These are phyloP conservation scores for Viridothelium virens DNA, from an alignment of 495 filamentous ascomycete genomes.

Conservation along the genomic window DNA sequence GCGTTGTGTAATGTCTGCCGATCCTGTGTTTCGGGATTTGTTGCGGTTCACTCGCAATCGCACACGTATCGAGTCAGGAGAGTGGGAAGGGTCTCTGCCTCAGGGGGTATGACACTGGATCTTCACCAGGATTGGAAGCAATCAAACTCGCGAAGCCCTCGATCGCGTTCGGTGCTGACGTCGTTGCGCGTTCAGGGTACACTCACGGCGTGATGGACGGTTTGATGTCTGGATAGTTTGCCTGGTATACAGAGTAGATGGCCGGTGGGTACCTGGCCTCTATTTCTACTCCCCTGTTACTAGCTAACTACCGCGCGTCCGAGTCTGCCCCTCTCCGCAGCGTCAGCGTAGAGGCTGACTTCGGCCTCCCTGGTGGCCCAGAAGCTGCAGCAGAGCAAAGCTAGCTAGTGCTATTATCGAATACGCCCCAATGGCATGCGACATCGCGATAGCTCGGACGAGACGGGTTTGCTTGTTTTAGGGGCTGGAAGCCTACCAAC, in stretches of 20 bases:
- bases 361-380: not conserved
- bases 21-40: conserved; percentile 6
- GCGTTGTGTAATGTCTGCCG: conserved; percentile 10
- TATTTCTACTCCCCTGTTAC: not conserved
- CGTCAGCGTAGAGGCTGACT: not conserved
- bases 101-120: not conserved
- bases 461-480: not conserved
- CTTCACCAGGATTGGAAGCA: not conserved
- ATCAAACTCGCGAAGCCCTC: not conserved
- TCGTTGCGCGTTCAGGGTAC: not conserved
- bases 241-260: not conserved
- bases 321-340: not conserved
- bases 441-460: not conserved
- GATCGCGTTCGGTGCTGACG: conserved; percentile 1
- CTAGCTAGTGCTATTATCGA: not conserved
- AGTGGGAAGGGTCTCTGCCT: not conserved
- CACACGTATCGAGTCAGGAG: not conserved
- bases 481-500: not conserved
- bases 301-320: not conserved
- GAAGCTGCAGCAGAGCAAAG: conserved; percentile 9
- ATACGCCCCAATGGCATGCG: not conserved
- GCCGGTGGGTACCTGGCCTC: not conserved
- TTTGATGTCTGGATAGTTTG: not conserved
- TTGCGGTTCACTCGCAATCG: not conserved
- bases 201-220: not conserved